A percentile compares a stretch with the other conserved stretches of the same genome.
Evolutionary conservation across 306 rosid species (phyloP).

Genomic region (Trichosanthes truncata): DNA sequence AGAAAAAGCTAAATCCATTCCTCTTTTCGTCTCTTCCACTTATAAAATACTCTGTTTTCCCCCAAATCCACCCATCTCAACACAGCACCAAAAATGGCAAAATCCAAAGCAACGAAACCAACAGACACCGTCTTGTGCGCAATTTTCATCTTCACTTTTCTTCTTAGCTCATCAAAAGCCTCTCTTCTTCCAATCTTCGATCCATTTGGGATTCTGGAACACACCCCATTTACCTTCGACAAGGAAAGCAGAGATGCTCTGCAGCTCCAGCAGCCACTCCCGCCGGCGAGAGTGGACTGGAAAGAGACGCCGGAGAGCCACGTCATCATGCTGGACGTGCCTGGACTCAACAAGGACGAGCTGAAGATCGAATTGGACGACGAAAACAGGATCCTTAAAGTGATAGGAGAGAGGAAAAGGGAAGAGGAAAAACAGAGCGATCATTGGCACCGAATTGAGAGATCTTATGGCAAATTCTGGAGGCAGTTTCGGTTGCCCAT

Average conservation of each 20-base stretch:
- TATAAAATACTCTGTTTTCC: neutral
- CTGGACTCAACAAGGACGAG: constrained; percentile 45
- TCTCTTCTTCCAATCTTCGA: constrained; percentile 44
- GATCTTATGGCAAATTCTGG: constrained; percentile 57
- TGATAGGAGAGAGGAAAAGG: constrained; percentile 55
- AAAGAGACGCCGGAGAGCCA: constrained; percentile 58
- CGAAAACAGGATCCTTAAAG: constrained; percentile 37
- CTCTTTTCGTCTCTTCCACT: neutral
- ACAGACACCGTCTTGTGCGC: neutral
- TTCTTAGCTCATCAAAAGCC: constrained; percentile 21
- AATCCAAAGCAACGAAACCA: neutral
- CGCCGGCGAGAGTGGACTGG: constrained; percentile 54
- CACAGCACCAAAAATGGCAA: neutral
- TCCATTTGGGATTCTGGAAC: constrained; percentile 39
- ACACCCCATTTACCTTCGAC: constrained; percentile 38
- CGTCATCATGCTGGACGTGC: constrained; percentile 52
- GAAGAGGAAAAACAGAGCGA: constrained; percentile 47
- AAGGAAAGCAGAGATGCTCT: constrained; percentile 18
- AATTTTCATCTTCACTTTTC: constrained; percentile 13
- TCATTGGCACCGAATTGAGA: constrained; percentile 55
- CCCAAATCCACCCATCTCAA: neutral
- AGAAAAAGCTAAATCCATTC: neutral
- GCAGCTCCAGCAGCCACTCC: constrained; percentile 13
- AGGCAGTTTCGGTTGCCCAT: constrained; percentile 55
- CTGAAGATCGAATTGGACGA: constrained; percentile 54